These are phyloP conservation scores for Thelonectria olida DNA, from an alignment of 2,329 filamentous ascomycete genomes.

Conservation along the genomic window DNA sequence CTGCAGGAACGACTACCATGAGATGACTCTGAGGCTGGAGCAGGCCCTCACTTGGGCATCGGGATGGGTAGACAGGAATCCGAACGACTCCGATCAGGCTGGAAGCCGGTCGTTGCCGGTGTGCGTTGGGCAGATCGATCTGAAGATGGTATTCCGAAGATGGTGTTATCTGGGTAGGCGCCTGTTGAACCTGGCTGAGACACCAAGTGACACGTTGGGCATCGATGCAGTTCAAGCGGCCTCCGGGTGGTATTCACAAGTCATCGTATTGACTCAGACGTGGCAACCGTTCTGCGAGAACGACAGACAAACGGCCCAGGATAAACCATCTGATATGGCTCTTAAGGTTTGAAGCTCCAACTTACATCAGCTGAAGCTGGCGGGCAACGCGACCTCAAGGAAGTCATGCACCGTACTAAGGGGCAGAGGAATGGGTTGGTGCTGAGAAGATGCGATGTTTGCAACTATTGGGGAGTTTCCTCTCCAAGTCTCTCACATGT, in stretches of 20 bases:
- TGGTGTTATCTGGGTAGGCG: neutral
- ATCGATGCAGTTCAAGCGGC: neutral
- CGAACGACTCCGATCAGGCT: slow-evolving; percentile 12
- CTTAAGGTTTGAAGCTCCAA: no score
- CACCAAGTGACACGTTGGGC: neutral
- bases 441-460: no score
- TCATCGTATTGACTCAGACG: neutral
- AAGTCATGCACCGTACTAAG: no score
- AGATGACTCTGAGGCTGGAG: neutral
- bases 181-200: no score
- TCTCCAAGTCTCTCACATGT: no score
- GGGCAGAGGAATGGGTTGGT: no score
- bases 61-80: neutral
- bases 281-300: no score
- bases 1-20: slow-evolving; percentile 6
- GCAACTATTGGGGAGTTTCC: no score
- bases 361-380: no score
- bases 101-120: slow-evolving; percentile 3
- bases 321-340: no score
- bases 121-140: neutral
- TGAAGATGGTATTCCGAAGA: neutral
- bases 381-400: no score
- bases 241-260: neutral
- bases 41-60: slow-evolving; percentile 8
- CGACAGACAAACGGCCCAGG: no score